Conservation (phyloP, 345 rosid genomes). For the Brassica incana region DNA sequence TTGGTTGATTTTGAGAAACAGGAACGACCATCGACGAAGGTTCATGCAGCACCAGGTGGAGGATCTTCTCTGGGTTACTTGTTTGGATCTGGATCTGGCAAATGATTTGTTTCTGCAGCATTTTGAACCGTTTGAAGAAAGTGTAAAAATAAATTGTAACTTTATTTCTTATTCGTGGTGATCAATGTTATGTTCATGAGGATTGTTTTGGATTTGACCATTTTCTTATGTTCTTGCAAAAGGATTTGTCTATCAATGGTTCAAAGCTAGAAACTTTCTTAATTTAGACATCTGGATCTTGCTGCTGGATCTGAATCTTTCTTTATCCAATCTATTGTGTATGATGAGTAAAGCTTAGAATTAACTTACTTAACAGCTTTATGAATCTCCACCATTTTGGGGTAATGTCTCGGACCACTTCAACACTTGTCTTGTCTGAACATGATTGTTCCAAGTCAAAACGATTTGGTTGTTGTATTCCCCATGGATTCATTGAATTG, state of each 20-base stretch:
- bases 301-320: background rate
- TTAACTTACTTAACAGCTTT: background rate
- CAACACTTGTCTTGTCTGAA: background rate
- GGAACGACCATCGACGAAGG: slow-evolving; percentile 64
- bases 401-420: background rate
- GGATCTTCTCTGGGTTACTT: slow-evolving; percentile 57
- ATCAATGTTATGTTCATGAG: background rate
- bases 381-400: background rate
- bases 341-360: background rate
- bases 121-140: background rate
- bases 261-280: slow-evolving; percentile 12
- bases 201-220: slow-evolving; percentile 2
- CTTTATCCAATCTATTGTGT: background rate
- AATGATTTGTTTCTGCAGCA: slow-evolving; percentile 14
- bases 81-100: slow-evolving; percentile 42
- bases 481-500: no score
- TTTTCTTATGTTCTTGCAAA: slow-evolving; percentile 10
- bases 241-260: background rate
- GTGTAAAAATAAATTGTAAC: slow-evolving; percentile 27
- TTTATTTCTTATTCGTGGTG: background rate
- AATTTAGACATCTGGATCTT: background rate
- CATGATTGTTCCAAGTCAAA: background rate
- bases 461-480: no score
- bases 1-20: slow-evolving; percentile 16
- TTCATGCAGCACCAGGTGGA: slow-evolving; percentile 61